Base-by-base conservation (phyloP, 345 rosid genomes). In the Hypericum androsaemum region DNA sequence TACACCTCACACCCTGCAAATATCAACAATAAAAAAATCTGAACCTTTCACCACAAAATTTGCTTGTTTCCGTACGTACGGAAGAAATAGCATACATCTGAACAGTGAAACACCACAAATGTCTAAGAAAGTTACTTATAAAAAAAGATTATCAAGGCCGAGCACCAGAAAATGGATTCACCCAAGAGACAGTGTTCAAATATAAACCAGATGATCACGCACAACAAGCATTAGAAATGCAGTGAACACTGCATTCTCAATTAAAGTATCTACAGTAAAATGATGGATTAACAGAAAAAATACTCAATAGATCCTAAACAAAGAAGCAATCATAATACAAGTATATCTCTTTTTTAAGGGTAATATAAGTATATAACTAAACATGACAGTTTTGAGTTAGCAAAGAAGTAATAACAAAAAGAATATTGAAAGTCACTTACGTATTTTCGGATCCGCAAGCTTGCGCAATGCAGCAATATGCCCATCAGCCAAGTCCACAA, bases 401-500 rank as follows among this genome's bases (percentile, higher is more conserved):
- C 3, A 10, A 40, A 10, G n/a, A 50, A 50, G 35, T 36, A 16
- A 56, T 53, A 12, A 8, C 15, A 5, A 13, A 46, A 61, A 43
- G 42, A 52, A 41, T 37, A 37, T 12, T 2, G 36, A 11, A 13
- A 11, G 1, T 15, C 13, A 12, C 64, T 51, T 75, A 88, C 98
- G 92, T 40, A 84, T 80, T 5, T 71, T 68, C 14, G 77, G 52
- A 62, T 78, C 84, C 28, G 74, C 74, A 47, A 92, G 82, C 71
- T 84, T 90, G 0, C 59, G 66, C 37, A 90, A 16, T 39, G 95
- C 98, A 46, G 98, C 96, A 69, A 83, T 84, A 59, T 92, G 98
- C 16, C 96, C 98, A 63, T 88, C 95, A 0, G 98, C 96, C 63
- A 87, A 72, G 73, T 90, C 98, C 52, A 87, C 63, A 41, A 90